Evolutionary conservation across 176 grass and related monocot genomes (phyloP).

Genomic region (Aechmea fasciata): DNA sequence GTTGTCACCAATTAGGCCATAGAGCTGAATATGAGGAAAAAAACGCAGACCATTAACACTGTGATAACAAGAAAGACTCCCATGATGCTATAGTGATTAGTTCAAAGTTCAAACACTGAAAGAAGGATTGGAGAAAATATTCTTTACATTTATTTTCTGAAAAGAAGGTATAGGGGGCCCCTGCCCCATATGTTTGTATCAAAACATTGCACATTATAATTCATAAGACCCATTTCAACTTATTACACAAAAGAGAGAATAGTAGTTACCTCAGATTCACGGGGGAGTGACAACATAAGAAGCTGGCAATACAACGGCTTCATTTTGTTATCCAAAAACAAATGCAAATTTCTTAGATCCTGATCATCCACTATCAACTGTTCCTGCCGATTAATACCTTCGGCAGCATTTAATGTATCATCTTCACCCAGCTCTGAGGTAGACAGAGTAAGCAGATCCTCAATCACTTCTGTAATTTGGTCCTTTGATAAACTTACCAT

Average conservation of each 20-base stretch:
- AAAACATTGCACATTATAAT: too few relatives aligned
- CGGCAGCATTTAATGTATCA: constrained; percentile 17
- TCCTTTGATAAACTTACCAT: constrained; percentile 45
- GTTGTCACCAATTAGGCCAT: too few relatives aligned
- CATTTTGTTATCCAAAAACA: constrained; percentile 38
- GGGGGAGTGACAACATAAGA: constrained; percentile 49
- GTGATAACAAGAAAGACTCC: too few relatives aligned
- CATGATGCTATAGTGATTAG: neutral
- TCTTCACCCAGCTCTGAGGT: constrained; percentile 26
- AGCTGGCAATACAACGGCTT: constrained; percentile 45
- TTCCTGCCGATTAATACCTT: constrained; percentile 18
- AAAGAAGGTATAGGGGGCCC: too few relatives aligned
- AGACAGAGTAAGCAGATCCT: constrained; percentile 35
- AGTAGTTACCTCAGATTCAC: constrained; percentile 69
- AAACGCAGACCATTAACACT: too few relatives aligned
- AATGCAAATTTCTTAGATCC: constrained; percentile 20
- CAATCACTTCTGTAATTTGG: constrained; percentile 28
- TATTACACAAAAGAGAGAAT: constrained; percentile 9
- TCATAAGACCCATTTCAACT: neutral
- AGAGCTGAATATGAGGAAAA: too few relatives aligned
- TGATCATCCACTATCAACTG: constrained; percentile 9
- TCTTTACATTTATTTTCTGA: too few relatives aligned
- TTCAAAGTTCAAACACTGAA: too few relatives aligned
- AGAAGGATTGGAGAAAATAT: too few relatives aligned
- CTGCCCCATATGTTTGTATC: too few relatives aligned